phyloP scores from a whole-genome alignment of 2,329 filamentous ascomycete species.

The Aspergillus sergii region DNA sequence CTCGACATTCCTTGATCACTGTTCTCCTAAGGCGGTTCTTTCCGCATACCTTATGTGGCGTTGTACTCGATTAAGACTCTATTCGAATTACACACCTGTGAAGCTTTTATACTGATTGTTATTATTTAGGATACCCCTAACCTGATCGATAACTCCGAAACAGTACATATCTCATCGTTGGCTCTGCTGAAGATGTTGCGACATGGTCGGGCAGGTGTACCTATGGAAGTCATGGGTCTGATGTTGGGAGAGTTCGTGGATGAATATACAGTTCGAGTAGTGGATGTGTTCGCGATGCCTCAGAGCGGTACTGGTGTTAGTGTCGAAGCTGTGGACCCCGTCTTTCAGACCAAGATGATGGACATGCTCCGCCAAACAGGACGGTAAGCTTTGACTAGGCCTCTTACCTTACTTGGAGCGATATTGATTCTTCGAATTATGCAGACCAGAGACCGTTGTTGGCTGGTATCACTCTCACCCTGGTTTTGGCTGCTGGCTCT shows the following conservation, averaged over 20 bases:
- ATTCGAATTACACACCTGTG: not conserved
- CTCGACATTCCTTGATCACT: slow-evolving; percentile 3
- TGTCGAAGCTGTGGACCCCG: slow-evolving; percentile 96
- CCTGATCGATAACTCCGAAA: slow-evolving; percentile 98
- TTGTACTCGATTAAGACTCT: not conserved
- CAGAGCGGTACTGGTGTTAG: slow-evolving; percentile 97
- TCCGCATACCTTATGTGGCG: not conserved
- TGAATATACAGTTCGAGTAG: slow-evolving; percentile 96
- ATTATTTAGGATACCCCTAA: slow-evolving; percentile 74
- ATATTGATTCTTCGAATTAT: slow-evolving; percentile 14
- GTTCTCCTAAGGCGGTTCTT: not conserved
- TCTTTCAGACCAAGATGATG: slow-evolving; percentile 99
- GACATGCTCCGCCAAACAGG: slow-evolving; percentile 98
- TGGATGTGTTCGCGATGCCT: slow-evolving; percentile 99
- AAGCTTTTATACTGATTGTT: not conserved
- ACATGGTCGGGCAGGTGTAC: slow-evolving; percentile 94
- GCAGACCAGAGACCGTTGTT: slow-evolving; percentile 90
- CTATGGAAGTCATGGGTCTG: slow-evolving; percentile 99
- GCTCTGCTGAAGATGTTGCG: slow-evolving; percentile 98
- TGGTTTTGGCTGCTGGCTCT: slow-evolving; percentile 98
- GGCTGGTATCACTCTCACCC: slow-evolving; percentile 99
- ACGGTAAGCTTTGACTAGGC: slow-evolving; percentile 60
- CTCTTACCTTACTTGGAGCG: not conserved
- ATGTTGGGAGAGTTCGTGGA: slow-evolving; percentile 99
- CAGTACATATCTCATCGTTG: slow-evolving; percentile 97